Evolutionary conservation across 129 eudicot species (phyloP), one percentile per base, ranked within the genome.

Genomic region (Lactuca sativa): DNA sequence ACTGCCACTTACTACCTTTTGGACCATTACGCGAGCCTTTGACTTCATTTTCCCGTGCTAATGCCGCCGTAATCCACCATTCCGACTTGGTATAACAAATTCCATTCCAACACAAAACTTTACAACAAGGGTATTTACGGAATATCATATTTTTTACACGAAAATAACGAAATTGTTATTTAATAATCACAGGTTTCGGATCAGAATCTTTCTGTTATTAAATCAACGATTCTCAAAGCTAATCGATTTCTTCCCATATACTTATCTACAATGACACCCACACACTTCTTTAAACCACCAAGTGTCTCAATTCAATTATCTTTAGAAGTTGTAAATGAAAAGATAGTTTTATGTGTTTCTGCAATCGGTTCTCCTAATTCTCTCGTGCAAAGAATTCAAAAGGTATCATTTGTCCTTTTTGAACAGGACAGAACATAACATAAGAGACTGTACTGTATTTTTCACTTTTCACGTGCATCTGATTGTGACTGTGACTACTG

Each of bases 21-120:
- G 98, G 97, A 66, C 92, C 98, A 11, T 78, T 93, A 73, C 75
- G 98, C 60, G 96, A 89, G 53, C 97, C 98, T 43, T 83, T 93
- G 82, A 67, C 82, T 73, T 86, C 95, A 44, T 78, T 93, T 37
- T 16, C 15, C 3, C 86, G 98, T 63, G 98, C 90, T 49, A 84
- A 86, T 85, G 77, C 80, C 16, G 81, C 82, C 61, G 87, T 93
- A 37, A 74, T 93, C 71, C 96, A 93, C 79, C 98, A 93, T 64
- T 92, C 96, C 37, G 95, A 93, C 83, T 68, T 93, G 97, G 98
- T 93, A 92, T 78, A 38, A 14, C 48, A 16, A 67, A 36, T 48
- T 44, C 41, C 66, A 9, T 66, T 17, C 80, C 9, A 66, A 12
- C 34, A 49, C 2, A 0, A 40, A 17, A 12, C 74, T 36, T 59